Evolutionary conservation across 2,329 filamentous ascomycete species (phyloP).

Genomic region (Bretziella fagacearum): DNA sequence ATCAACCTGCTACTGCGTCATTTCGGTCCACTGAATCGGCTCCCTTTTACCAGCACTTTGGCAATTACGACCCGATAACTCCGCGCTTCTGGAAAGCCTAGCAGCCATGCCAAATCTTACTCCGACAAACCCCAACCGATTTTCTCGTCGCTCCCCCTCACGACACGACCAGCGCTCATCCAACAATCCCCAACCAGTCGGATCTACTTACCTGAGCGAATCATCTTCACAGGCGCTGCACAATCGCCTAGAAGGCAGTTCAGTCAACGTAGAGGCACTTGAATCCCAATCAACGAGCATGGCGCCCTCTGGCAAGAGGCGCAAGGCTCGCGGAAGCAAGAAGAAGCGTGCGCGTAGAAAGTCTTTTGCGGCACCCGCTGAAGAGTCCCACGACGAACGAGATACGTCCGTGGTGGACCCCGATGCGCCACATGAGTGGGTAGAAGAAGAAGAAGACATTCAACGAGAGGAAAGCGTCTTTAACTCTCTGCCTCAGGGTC

Average conservation of each 20-base stretch:
- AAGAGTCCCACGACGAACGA: slow-evolving; percentile 29
- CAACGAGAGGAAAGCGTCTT: slow-evolving; percentile 13
- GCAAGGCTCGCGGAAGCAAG: slow-evolving; percentile 55
- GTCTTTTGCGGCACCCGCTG: slow-evolving; percentile 55
- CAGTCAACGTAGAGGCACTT: no score
- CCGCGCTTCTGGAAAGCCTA: neutral
- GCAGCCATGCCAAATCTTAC: neutral
- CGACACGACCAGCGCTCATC: neutral
- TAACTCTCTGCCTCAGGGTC: slow-evolving; percentile 10
- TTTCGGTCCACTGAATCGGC: neutral
- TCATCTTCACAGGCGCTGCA: neutral
- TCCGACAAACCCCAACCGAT: neutral
- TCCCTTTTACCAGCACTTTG: neutral
- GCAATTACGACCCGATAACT: neutral
- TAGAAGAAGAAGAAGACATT: slow-evolving; percentile 9
- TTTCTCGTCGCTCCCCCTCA: neutral
- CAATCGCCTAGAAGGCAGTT: neutral
- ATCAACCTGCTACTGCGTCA: neutral
- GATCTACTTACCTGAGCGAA: neutral
- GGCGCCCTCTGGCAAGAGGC: slow-evolving; percentile 34
- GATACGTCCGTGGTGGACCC: slow-evolving; percentile 17
- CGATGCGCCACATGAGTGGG: slow-evolving; percentile 9
- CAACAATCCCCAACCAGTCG: neutral
- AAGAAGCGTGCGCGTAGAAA: slow-evolving; percentile 61
- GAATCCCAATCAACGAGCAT: slow-evolving; percentile 1